Percentiles rank a stretch among this genome's conserved stretches.
Evolutionary conservation across 2,329 filamentous ascomycete species (phyloP).

Genomic region (Alternaria brassicicola): DNA sequence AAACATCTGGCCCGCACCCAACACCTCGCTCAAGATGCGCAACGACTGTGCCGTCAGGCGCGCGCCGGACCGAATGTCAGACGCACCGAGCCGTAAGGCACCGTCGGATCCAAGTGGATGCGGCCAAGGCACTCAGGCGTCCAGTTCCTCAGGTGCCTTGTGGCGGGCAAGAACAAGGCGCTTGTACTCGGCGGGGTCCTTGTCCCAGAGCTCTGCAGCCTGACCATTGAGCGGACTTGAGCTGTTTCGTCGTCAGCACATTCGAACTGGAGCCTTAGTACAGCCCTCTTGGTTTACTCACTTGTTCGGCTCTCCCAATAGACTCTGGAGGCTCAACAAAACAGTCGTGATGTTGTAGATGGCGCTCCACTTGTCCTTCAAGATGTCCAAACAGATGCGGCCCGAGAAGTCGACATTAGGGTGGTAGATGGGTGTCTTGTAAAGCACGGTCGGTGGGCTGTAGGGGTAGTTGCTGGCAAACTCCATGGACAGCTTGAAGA

Average conservation of each 20-base stretch:
- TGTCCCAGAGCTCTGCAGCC: constrained; percentile 95
- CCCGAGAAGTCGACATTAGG: constrained; percentile 98
- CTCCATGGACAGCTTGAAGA: constrained; percentile 88
- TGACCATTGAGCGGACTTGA: constrained; percentile 94
- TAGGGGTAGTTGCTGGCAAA: constrained; percentile 96
- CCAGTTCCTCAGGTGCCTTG: constrained; percentile 56
- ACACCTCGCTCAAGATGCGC: constrained; percentile 6
- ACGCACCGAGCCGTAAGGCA: constrained; percentile 8
- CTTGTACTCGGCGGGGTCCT: constrained; percentile 85
- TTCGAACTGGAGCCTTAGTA: not conserved
- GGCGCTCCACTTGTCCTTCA: constrained; percentile 99
- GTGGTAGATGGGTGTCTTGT: constrained; percentile 99
- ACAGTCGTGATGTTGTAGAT: constrained; percentile 97
- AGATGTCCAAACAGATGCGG: constrained; percentile 94
- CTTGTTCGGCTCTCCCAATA: constrained; percentile 98
- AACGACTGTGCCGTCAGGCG: constrained; percentile 6
- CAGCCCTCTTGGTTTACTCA: constrained; percentile 55
- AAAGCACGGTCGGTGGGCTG: constrained; percentile 85
- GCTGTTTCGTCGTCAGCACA: constrained; percentile 55
- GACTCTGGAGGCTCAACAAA: constrained; percentile 88
- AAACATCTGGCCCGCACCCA: not conserved
- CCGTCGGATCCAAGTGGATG: not conserved
- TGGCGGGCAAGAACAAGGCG: constrained; percentile 69
- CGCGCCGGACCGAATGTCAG: constrained; percentile 7
- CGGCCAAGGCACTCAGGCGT: constrained; percentile 22